phyloP scores from a whole-genome alignment of 2,329 filamentous ascomycete genomes.

The Fonsecaea pedrosoi region DNA sequence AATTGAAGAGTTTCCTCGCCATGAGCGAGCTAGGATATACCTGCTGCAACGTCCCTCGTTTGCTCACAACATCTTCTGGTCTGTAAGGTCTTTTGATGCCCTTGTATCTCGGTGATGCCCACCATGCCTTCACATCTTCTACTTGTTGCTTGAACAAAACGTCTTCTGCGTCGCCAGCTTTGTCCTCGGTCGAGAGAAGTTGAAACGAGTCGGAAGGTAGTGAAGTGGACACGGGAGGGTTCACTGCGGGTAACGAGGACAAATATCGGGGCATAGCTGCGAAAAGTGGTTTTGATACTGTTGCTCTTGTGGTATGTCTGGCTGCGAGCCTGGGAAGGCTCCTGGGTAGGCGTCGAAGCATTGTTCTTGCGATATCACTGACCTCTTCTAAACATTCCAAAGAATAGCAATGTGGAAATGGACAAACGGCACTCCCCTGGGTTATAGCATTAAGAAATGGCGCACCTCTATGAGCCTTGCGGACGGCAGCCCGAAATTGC shows the following conservation, averaged over 20 bases:
- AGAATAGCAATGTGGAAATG: background rate
- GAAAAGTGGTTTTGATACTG: slow-evolving; percentile 20
- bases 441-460: slow-evolving; percentile 9
- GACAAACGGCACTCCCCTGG: background rate
- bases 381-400: slow-evolving; percentile 7
- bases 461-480: background rate
- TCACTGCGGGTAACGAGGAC: slow-evolving; percentile 59
- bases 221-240: slow-evolving; percentile 66
- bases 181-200: slow-evolving; percentile 76
- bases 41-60: slow-evolving; percentile 85
- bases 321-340: slow-evolving; percentile 32
- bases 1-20: slow-evolving; percentile 91
- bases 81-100: slow-evolving; percentile 93
- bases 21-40: slow-evolving; percentile 91
- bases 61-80: slow-evolving; percentile 88
- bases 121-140: slow-evolving; percentile 87
- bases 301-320: slow-evolving; percentile 17
- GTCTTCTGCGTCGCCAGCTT: slow-evolving; percentile 82
- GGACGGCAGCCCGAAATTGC: slow-evolving; percentile 18
- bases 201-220: slow-evolving; percentile 82
- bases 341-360: slow-evolving; percentile 35
- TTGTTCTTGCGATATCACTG: slow-evolving; percentile 16
- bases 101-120: slow-evolving; percentile 80
- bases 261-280: slow-evolving; percentile 57
- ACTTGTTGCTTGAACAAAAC: slow-evolving; percentile 83